Conservation (phyloP, 805 yeast species). For the Myxozyma vanderwaltii region DNA sequence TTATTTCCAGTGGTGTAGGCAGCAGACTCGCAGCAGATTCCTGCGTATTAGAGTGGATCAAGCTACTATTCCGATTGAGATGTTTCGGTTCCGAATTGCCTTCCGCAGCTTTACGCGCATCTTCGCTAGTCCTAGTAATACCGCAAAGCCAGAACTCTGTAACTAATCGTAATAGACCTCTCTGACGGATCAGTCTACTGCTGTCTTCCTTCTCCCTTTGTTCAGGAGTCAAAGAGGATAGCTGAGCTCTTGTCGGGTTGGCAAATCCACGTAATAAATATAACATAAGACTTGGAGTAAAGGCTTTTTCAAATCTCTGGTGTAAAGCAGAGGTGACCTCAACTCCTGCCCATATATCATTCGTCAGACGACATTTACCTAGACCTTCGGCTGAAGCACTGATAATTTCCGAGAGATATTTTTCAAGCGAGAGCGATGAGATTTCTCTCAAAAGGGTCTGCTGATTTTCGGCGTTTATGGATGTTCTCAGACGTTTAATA, state of each 20-base stretch:
- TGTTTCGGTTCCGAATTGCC: constrained; percentile 9
- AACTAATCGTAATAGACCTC: constrained; percentile 53
- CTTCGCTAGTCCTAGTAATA: constrained; percentile 52
- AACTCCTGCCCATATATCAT: constrained; percentile 63
- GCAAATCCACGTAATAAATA: constrained; percentile 37
- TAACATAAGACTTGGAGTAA: constrained; percentile 46
- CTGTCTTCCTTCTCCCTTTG: constrained; percentile 50
- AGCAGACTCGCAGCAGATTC: constrained; percentile 32
- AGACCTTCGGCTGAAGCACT: constrained; percentile 66
- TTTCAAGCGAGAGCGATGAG: constrained; percentile 62
- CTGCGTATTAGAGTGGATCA: background rate
- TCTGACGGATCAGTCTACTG: constrained; percentile 48
- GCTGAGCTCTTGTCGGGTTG: constrained; percentile 33
- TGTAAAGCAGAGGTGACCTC: constrained; percentile 73
- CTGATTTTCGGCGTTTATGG: constrained; percentile 56
- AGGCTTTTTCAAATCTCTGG: constrained; percentile 63
- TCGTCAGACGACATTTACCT: constrained; percentile 52
- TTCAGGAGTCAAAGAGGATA: constrained; percentile 35
- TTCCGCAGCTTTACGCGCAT: constrained; percentile 42
- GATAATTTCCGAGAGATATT: constrained; percentile 71
- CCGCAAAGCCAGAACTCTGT: constrained; percentile 64
- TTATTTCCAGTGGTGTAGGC: constrained; percentile 48
- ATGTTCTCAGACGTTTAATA: constrained; percentile 64
- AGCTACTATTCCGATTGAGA: background rate
- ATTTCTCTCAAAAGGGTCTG: constrained; percentile 61